Evolutionary conservation across 176 grass and related monocot species (phyloP).

Genomic region (Eragrostis curvula): DNA sequence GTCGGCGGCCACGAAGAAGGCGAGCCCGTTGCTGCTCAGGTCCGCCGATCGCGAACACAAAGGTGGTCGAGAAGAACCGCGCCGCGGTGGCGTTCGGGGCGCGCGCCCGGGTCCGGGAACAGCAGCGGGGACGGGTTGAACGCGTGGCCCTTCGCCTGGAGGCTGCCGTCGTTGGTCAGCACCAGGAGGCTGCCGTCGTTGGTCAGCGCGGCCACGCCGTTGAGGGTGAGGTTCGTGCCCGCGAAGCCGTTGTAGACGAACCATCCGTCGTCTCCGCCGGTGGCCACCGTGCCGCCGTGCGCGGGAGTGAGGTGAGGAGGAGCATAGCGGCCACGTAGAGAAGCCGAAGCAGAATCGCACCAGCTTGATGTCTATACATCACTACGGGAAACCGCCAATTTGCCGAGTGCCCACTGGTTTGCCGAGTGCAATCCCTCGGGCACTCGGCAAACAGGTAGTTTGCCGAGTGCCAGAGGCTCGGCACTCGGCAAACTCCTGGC

Average conservation of each 20-base stretch:
- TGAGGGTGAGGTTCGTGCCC: not conserved
- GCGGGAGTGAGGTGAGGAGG: not conserved
- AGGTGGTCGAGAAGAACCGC: not conserved
- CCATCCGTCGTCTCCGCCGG: not conserved
- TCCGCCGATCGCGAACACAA: not conserved
- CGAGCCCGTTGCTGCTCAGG: no score
- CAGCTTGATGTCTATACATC: no score
- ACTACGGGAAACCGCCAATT: no score
- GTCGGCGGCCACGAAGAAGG: not conserved
- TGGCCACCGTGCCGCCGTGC: not conserved
- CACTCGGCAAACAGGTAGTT: no score
- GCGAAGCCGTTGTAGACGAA: not conserved
- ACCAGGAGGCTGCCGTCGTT: not conserved
- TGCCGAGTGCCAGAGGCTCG: no score
- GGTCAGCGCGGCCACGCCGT: not conserved
- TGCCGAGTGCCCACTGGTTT: no score
- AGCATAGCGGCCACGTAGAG: not conserved
- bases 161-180: not conserved
- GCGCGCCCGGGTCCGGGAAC: not conserved
- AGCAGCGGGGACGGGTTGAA: not conserved
- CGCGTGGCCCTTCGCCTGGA: not conserved
- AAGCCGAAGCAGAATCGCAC: no score
- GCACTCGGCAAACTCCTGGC: no score
- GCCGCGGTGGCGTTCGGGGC: not conserved
- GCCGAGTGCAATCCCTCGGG: no score